Conservation (phyloP, 176 grass and related monocot genomes). For the Zoysia pacifica region DNA sequence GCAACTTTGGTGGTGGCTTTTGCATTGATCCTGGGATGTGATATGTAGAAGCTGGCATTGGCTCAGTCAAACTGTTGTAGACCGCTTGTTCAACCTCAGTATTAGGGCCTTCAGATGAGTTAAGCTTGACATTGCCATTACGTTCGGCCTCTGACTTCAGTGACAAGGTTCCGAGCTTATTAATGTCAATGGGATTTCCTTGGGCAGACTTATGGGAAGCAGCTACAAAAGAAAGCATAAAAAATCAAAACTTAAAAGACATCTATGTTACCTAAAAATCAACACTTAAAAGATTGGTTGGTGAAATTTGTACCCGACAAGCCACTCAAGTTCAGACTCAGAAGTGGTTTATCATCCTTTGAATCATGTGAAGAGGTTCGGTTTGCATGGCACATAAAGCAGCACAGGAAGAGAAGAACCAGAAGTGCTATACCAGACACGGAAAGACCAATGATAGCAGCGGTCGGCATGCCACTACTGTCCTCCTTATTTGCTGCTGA, state of each 20-base stretch:
- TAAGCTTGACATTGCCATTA: slow-evolving; percentile 40
- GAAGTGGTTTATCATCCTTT: slow-evolving; percentile 57
- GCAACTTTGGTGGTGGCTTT: slow-evolving; percentile 17
- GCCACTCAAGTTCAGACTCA: slow-evolving; percentile 55
- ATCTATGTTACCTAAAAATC: slow-evolving; percentile 1
- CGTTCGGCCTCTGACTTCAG: slow-evolving; percentile 49
- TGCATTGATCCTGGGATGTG: slow-evolving; percentile 26
- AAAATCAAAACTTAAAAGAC: slow-evolving; percentile 26
- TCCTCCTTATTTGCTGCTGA: slow-evolving; percentile 29
- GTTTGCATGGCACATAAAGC: slow-evolving; percentile 43
- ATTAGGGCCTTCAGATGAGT: slow-evolving; percentile 32
- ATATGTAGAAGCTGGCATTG: slow-evolving; percentile 13
- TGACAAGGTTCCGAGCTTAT: slow-evolving; percentile 57
- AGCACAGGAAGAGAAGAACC: slow-evolving; percentile 51
- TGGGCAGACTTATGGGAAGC: slow-evolving; percentile 46
- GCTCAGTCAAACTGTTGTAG: slow-evolving; percentile 25
- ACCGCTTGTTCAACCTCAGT: slow-evolving; percentile 30
- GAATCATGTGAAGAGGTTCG: slow-evolving; percentile 35
- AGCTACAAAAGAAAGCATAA: slow-evolving; percentile 49
- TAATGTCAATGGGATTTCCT: slow-evolving; percentile 51
- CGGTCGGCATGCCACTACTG: slow-evolving; percentile 22
- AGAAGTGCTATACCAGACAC: slow-evolving; percentile 41
- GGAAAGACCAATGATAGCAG: slow-evolving; percentile 34
- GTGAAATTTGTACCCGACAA: slow-evolving; percentile 52
- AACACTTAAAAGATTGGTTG: not conserved